A percentile compares a stretch with the other conserved stretches of the same genome.
Evolutionary conservation across 2,329 filamentous ascomycete genomes (phyloP).

Genomic region (Epichloe bromicola): DNA sequence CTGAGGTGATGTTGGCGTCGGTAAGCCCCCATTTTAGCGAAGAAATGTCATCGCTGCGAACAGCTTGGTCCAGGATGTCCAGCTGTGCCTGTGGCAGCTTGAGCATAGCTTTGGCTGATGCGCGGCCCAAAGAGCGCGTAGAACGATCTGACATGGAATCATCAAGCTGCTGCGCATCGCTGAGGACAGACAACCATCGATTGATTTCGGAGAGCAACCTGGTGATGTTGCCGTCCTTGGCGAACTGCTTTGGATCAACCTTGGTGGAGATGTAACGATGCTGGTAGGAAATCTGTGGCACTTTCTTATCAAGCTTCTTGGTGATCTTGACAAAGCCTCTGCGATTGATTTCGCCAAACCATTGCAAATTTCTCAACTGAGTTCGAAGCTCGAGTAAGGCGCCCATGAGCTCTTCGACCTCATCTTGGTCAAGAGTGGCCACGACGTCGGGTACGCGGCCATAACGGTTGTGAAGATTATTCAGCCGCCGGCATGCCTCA

Average conservation of each 20-base stretch:
- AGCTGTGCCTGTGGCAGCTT: slow-evolving; percentile 56
- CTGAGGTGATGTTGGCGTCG: slow-evolving; percentile 35
- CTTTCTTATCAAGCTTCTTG: slow-evolving; percentile 96
- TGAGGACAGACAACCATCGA: slow-evolving; percentile 76
- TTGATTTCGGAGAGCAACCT: slow-evolving; percentile 55
- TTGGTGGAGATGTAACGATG: slow-evolving; percentile 80
- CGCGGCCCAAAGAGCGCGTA: slow-evolving; percentile 61
- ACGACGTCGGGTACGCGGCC: slow-evolving; percentile 57
- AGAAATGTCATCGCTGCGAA: slow-evolving; percentile 52
- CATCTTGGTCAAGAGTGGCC: slow-evolving; percentile 69
- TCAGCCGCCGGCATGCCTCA: slow-evolving; percentile 72
- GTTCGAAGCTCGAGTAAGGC: slow-evolving; percentile 79
- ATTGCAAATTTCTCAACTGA: slow-evolving; percentile 82
- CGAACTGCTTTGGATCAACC: slow-evolving; percentile 79
- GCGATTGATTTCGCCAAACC: slow-evolving; percentile 96
- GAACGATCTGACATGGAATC: slow-evolving; percentile 66
- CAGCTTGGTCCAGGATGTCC: slow-evolving; percentile 59
- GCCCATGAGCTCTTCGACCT: slow-evolving; percentile 81
- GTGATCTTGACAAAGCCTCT: slow-evolving; percentile 96
- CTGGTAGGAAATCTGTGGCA: slow-evolving; percentile 62
- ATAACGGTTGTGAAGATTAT: slow-evolving; percentile 78
- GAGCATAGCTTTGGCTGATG: slow-evolving; percentile 61
- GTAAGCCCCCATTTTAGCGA: slow-evolving; percentile 43
- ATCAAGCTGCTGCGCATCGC: slow-evolving; percentile 63
- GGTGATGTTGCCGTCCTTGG: slow-evolving; percentile 49